A percentile compares a stretch with the other conserved stretches of the same genome.
These are phyloP conservation scores for Rhodotorula sp. DNA, from an alignment of 1,284 basidiomycete genomes.

Conservation along the genomic window DNA sequence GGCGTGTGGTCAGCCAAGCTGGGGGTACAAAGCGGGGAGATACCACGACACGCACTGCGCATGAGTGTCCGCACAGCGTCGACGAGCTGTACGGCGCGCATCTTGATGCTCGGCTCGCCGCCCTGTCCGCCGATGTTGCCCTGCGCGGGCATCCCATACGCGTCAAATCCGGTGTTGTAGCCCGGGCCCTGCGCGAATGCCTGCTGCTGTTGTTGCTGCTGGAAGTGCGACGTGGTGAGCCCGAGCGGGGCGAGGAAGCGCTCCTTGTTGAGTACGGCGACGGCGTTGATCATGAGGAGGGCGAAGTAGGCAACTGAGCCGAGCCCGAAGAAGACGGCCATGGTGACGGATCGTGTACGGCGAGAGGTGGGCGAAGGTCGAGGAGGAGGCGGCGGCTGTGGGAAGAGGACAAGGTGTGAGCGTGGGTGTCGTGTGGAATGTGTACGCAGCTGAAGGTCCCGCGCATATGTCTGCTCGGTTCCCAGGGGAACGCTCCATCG, in stretches of 20 bases:
- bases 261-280: conserved; percentile 41
- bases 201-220: conserved; percentile 14
- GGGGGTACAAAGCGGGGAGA: not conserved
- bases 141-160: conserved; percentile 30
- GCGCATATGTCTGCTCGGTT: too few species aligned
- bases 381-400: not conserved
- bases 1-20: not conserved
- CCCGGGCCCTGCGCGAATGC: conserved; percentile 5
- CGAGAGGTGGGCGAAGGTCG: not conserved
- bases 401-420: not conserved
- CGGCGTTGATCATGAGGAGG: conserved; percentile 40
- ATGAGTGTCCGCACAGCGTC: conserved; percentile 40
- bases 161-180: conserved; percentile 19
- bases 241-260: conserved; percentile 42
- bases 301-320: conserved; percentile 39
- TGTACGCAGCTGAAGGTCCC: too few species aligned
- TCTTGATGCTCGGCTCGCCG: conserved; percentile 26
- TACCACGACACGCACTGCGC: conserved; percentile 30
- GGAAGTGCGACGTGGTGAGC: conserved; percentile 24
- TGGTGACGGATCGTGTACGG: not conserved
- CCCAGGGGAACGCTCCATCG: too few species aligned
- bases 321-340: conserved; percentile 31
- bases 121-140: not conserved
- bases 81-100: conserved; percentile 35
- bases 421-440: too few species aligned